A percentile compares a stretch with the other conserved stretches of the same genome.
Conservation (phyloP, 768 basidiomycete species). For the Rhizopogon salebrosus region DNA sequence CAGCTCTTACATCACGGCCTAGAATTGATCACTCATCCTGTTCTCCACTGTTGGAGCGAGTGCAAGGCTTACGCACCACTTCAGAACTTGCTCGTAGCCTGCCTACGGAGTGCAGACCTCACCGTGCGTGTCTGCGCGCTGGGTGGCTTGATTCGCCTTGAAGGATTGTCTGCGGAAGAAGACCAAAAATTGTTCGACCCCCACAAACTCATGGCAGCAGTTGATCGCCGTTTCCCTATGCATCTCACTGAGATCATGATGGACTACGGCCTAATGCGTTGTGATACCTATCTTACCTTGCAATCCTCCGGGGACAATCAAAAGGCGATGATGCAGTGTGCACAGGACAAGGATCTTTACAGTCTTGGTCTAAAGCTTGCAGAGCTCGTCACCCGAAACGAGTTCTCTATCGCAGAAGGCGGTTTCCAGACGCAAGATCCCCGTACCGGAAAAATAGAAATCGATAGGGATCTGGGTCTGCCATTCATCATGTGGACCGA, state of each 20-base stretch:
- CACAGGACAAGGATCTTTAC: slow-evolving; percentile 44
- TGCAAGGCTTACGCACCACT: slow-evolving; percentile 40
- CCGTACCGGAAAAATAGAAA: slow-evolving; percentile 36
- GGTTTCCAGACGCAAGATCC: slow-evolving; percentile 42
- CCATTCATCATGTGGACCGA: slow-evolving; percentile 59
- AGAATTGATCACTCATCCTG: slow-evolving; percentile 38
- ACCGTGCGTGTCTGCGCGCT: slow-evolving; percentile 46
- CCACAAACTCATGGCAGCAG: slow-evolving; percentile 35
- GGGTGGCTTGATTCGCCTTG: slow-evolving; percentile 48
- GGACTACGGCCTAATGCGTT: slow-evolving; percentile 41
- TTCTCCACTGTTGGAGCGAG: slow-evolving; percentile 39
- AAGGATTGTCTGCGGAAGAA: slow-evolving; percentile 35
- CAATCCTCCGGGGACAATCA: slow-evolving; percentile 39
- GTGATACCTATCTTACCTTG: slow-evolving; percentile 44
- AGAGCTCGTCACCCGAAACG: slow-evolving; percentile 47
- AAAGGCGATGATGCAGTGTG: slow-evolving; percentile 46
- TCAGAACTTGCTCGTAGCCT: slow-evolving; percentile 49
- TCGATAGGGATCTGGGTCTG: slow-evolving; percentile 39
- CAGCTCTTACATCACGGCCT: slow-evolving; percentile 49
- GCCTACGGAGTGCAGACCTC: slow-evolving; percentile 51
- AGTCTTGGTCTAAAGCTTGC: slow-evolving; percentile 46
- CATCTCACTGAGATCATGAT: slow-evolving; percentile 42
- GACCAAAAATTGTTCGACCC: slow-evolving; percentile 49
- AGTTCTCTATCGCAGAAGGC: slow-evolving; percentile 59
- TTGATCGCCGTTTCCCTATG: slow-evolving; percentile 38